Evolutionary conservation across 768 basidiomycete species (phyloP).

Genomic region (Lentinula detonsa): DNA sequence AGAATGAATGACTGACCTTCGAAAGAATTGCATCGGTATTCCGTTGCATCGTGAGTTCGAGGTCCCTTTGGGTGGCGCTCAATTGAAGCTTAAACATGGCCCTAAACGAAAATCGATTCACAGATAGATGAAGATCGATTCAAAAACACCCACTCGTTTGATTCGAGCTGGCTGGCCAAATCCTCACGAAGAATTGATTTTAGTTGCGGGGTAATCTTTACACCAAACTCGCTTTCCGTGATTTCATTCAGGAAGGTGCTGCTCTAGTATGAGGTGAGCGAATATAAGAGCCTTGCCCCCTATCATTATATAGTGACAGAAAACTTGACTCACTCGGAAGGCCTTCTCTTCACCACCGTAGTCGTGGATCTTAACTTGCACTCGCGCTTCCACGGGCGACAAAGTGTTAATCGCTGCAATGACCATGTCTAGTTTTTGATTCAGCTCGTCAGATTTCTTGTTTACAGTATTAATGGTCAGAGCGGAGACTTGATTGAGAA

Average conservation of each 20-base stretch:
- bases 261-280: not conserved
- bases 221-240: constrained; percentile 4
- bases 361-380: not conserved
- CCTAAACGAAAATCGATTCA: not conserved
- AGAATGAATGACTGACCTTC: constrained; percentile 2
- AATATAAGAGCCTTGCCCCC: not conserved
- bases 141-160: constrained; percentile 7
- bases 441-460: not conserved
- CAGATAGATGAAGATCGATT: not conserved
- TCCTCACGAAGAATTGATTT: constrained; percentile 6
- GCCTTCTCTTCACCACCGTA: constrained; percentile 8
- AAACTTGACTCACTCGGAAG: not conserved
- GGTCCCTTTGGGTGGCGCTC: constrained; percentile 9
- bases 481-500: constrained; percentile 8
- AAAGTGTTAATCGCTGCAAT: not conserved
- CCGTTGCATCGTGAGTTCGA: constrained; percentile 11
- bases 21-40: constrained; percentile 12
- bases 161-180: constrained; percentile 3
- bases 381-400: not conserved
- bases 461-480: constrained; percentile 2
- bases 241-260: constrained; percentile 4
- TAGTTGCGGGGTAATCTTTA: constrained; percentile 6
- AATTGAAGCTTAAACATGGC: constrained; percentile 14
- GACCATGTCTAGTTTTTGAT: not conserved
- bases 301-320: not conserved